These are phyloP conservation scores for Nothopassalora personata DNA, from an alignment of 2,329 filamentous ascomycete species.

Conservation along the genomic window DNA sequence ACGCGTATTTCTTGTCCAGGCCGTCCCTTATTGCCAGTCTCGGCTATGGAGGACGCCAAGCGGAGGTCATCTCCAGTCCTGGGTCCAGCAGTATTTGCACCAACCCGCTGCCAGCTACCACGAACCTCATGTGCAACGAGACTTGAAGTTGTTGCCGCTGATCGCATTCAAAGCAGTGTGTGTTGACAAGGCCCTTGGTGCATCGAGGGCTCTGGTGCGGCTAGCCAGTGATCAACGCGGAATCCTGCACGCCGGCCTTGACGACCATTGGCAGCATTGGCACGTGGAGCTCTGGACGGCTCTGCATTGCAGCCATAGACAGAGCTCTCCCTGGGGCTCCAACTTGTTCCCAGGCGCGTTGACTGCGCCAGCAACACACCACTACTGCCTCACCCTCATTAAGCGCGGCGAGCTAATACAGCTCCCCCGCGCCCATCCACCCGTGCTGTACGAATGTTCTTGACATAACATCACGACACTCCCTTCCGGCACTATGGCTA, in stretches of 20 bases:
- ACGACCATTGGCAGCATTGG: not conserved
- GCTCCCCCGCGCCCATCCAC: not conserved
- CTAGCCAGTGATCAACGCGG: conserved; percentile 5
- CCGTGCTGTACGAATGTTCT: conserved; percentile 1
- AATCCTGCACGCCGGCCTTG: conserved; percentile 7
- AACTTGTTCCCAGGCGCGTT: conserved; percentile 1
- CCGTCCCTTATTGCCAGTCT: not conserved
- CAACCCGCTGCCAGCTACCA: not conserved
- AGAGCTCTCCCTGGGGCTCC: conserved; percentile 3
- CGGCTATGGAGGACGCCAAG: not conserved
- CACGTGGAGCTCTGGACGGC: conserved; percentile 8
- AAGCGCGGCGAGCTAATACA: not conserved
- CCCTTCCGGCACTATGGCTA: conserved; percentile 12
- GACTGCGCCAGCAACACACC: not conserved
- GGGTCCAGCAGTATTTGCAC: not conserved
- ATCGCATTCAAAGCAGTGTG: conserved; percentile 6
- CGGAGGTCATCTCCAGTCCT: not conserved
- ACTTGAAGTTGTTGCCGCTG: conserved; percentile 1
- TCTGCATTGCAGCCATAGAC: conserved; percentile 3
- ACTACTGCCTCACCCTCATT: not conserved
- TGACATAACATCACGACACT: not conserved
- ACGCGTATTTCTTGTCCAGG: not conserved
- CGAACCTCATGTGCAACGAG: conserved; percentile 1
- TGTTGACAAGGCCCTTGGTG: conserved; percentile 3
- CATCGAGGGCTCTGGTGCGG: not conserved